These are phyloP conservation scores for Metahyphopichia silvanorum DNA, from an alignment of 805 yeast species.

Conservation along the genomic window DNA sequence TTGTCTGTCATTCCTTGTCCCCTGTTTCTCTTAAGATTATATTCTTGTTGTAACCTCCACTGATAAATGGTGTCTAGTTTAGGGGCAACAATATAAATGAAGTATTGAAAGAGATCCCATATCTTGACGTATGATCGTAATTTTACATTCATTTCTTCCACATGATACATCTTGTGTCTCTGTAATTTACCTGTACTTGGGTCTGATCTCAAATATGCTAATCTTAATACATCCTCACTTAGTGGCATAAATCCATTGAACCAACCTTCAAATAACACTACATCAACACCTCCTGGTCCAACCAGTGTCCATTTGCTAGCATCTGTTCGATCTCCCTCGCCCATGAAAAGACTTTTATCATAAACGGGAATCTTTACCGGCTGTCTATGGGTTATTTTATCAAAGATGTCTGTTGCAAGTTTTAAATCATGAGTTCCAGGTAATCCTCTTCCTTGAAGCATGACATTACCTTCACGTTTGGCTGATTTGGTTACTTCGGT, in stretches of 20 bases:
- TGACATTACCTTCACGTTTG: conserved; percentile 37
- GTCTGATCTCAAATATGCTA: conserved; percentile 16
- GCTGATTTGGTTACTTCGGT: conserved; percentile 32
- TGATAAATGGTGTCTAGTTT: conserved; percentile 59
- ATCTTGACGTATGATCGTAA: conserved; percentile 50
- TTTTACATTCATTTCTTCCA: conserved; percentile 47
- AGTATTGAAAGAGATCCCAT: conserved; percentile 59
- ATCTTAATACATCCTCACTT: conserved; percentile 15
- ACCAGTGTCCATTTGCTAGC: conserved; percentile 40
- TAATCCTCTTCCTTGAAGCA: conserved; percentile 77
- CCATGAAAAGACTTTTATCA: conserved; percentile 69
- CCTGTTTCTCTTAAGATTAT: conserved; percentile 37
- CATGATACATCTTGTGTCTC: conserved; percentile 20
- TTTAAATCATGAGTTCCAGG: conserved; percentile 90
- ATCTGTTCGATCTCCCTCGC: conserved; percentile 74
- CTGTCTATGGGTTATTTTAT: conserved; percentile 8
- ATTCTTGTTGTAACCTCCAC: conserved; percentile 83
- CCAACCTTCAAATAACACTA: conserved; percentile 92
- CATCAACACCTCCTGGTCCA: conserved; percentile 38
- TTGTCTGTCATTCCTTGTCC: conserved; percentile 82
- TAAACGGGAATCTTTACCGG: conserved; percentile 54
- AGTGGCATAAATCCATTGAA: conserved; percentile 66
- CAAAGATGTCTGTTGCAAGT: conserved; percentile 38
- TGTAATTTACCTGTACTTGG: conserved; percentile 14
- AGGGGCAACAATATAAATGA: conserved; percentile 61